Evolutionary conservation across 2,329 filamentous ascomycete species (phyloP), one percentile per base, ranked within the genome.

Genomic region (Colletotrichum sp.): DNA sequence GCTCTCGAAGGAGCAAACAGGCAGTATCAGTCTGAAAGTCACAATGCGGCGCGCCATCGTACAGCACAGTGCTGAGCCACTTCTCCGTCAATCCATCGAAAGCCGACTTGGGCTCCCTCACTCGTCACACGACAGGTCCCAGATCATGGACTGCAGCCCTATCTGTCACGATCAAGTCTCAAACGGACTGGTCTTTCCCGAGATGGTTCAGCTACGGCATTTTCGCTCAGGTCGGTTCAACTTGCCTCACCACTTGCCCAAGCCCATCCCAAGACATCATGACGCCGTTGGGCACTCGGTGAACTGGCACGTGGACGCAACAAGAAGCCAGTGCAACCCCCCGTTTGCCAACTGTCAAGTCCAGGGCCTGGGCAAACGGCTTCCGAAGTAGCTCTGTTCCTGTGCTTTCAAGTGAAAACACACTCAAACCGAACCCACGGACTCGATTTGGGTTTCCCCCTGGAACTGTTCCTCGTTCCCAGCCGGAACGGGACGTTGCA

Each of bases 131-230:
- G n/a, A n/a, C 71, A 69, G 63, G 34, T 16, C 36, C 52, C 36
- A 60, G 71, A 75, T 75, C 26, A 70, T 12, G 49, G 44, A 30
- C 75, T 75, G 66, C 71, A 77, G 75, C 75, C 71, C 66, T 75
- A 77, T 44, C 49, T 69, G 59, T 24, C 49, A 60, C 66, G 15
- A 75, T 63, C 63, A 55, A 69, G 57, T 57, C 34, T 39, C 30
- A 21, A 12, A 26, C 24, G 32, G 39, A 12, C 36, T 52, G 21
- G 44, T 24, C 28, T 28, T 34, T 24, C 13, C 18, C n/a, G n/a
- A 44, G 60, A 30, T 64, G 24, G 15, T 24, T 21, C 62, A 44
- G 32, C 57, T 44, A 26, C 32, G 39, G 26, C 13, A 57, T 32
- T 26, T 12, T n/a, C 39, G 32, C 26, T 15, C 44, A 32, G 63